Conservation (phyloP, 2,329 filamentous ascomycete genomes). For the Seiridium unicorne region DNA sequence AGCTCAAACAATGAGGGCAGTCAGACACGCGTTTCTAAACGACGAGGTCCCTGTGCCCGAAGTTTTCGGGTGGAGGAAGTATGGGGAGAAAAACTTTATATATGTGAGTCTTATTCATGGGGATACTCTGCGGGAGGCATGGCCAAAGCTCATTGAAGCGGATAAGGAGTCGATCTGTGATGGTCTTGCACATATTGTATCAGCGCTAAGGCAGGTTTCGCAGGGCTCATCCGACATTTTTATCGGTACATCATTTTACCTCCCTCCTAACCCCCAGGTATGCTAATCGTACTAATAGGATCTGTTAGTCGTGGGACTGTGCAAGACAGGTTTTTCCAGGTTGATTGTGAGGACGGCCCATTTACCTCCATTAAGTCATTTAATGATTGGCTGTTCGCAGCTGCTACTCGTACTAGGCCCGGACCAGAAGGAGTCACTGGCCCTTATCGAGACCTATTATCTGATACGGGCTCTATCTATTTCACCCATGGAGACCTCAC, state of each 20-base stretch:
- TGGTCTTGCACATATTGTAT: slow-evolving; percentile 14
- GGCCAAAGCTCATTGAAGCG: slow-evolving; percentile 12
- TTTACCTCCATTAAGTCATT: slow-evolving; percentile 16
- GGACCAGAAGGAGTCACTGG: slow-evolving; percentile 4
- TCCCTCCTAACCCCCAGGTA: background rate
- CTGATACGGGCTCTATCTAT: slow-evolving; percentile 15
- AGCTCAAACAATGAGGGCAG: slow-evolving; percentile 11
- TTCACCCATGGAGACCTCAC: slow-evolving; percentile 25
- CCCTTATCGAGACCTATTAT: slow-evolving; percentile 12
- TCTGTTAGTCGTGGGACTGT: slow-evolving; percentile 19
- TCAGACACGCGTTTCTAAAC: slow-evolving; percentile 6
- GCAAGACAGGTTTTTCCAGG: slow-evolving; percentile 19
- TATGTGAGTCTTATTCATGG: slow-evolving; percentile 13
- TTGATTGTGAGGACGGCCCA: slow-evolving; percentile 16
- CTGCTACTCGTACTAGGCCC: slow-evolving; percentile 15
- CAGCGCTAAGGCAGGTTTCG: slow-evolving; percentile 7
- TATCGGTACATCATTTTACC: slow-evolving; percentile 13
- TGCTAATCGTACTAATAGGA: slow-evolving; percentile 9
- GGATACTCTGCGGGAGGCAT: slow-evolving; percentile 15
- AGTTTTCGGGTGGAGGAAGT: slow-evolving; percentile 11
- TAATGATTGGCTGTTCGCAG: slow-evolving; percentile 18
- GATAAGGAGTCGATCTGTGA: slow-evolving; percentile 20
- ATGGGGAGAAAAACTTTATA: slow-evolving; percentile 2
- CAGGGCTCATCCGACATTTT: slow-evolving; percentile 14
- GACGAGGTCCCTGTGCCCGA: slow-evolving; percentile 11